Conservation (phyloP, 2,329 filamentous ascomycete genomes). For the Plectosphaerella cucumerina region DNA sequence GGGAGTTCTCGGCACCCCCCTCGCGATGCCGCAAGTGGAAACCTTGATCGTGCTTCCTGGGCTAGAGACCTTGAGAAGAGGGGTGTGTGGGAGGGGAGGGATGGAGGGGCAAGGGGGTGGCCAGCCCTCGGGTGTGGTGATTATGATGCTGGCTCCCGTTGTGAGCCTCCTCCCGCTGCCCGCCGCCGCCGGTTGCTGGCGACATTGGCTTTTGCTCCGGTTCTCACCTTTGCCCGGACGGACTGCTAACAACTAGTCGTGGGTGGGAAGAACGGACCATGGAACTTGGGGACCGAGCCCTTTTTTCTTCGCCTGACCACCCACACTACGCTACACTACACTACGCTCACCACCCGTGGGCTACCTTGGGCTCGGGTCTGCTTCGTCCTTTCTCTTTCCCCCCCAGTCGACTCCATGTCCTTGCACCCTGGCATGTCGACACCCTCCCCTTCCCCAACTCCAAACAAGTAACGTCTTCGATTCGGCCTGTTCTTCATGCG, state of each 20-base stretch:
- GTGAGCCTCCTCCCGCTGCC: conserved; percentile 15
- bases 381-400: neutral
- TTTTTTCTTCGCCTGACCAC: conserved; percentile 13
- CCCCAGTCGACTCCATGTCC: neutral
- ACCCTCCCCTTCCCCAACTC: conserved; percentile 17
- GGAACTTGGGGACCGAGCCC: conserved; percentile 3
- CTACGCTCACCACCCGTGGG: conserved; percentile 17
- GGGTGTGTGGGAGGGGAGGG: too few species aligned
- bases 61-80: neutral
- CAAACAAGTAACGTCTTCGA: conserved; percentile 24
- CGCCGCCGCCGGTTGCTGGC: conserved; percentile 14
- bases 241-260: neutral
- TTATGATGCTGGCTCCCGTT: conserved; percentile 20
- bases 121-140: conserved; percentile 13
- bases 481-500: conserved; percentile 24
- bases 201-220: neutral
- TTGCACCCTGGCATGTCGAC: conserved; percentile 7
- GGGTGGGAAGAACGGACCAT: conserved; percentile 2
- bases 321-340: neutral
- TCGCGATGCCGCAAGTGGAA: conserved; percentile 25
- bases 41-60: conserved; percentile 19
- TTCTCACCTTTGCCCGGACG: neutral
- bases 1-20: conserved; percentile 6
- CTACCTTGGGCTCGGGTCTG: conserved; percentile 6
- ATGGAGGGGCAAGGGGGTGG: too few species aligned